These are phyloP conservation scores for Ascochyta pisi DNA, from an alignment of 2,329 filamentous ascomycete genomes.

Conservation along the genomic window DNA sequence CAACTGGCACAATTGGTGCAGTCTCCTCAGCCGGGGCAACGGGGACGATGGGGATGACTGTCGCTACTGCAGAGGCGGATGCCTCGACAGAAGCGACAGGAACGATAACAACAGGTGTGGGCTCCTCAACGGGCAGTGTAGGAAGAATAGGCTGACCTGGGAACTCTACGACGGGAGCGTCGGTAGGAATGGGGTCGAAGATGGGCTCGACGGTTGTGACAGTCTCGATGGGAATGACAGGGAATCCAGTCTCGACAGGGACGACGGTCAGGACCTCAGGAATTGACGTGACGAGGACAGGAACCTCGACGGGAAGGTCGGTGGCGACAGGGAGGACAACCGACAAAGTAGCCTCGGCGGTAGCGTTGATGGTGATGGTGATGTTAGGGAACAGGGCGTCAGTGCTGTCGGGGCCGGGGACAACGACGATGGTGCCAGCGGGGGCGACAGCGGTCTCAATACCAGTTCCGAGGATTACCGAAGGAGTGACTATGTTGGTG, in stretches of 20 bases:
- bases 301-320: not conserved
- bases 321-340: not conserved
- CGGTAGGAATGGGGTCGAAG: not conserved
- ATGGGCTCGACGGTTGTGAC: constrained; percentile 6
- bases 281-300: not conserved
- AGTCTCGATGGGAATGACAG: constrained; percentile 1
- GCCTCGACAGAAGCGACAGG: not conserved
- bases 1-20: not conserved
- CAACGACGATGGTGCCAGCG: constrained; percentile 9
- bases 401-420: constrained; percentile 4
- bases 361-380: constrained; percentile 11
- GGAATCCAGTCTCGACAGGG: not conserved
- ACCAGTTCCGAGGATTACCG: constrained; percentile 2
- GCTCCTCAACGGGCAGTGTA: not conserved
- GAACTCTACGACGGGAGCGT: not conserved
- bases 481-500: constrained; percentile 6
- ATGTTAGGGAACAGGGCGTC: constrained; percentile 9
- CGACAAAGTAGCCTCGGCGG: constrained; percentile 7
- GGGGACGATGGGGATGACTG: not conserved
- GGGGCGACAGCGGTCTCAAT: not conserved
- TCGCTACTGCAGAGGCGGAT: not conserved
- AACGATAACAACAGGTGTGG: not conserved
- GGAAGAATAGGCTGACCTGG: constrained; percentile 3
- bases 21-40: not conserved
- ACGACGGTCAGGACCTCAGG: not conserved